Conservation (phyloP, 108 stramenopile species). For the Chaetoceros muelleri region DNA sequence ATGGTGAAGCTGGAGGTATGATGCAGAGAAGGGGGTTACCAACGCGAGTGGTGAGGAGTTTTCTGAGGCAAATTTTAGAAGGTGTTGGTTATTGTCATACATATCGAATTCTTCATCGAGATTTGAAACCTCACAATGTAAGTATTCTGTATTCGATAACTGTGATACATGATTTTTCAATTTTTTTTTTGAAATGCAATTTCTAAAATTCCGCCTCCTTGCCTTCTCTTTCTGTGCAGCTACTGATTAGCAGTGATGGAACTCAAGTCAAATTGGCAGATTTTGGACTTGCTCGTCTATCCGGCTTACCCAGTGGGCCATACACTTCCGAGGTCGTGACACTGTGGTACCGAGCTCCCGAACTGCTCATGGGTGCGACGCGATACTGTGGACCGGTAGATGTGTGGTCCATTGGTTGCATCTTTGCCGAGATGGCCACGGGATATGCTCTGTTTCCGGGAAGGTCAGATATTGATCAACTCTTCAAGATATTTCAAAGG, state of each 20-base stretch:
- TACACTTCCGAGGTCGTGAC: slow-evolving; percentile 94
- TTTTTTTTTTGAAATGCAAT: background rate
- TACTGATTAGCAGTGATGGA: slow-evolving; percentile 70
- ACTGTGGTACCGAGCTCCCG: slow-evolving; percentile 97
- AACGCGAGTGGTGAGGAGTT: slow-evolving; percentile 43
- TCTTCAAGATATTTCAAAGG: slow-evolving; percentile 84
- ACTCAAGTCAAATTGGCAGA: slow-evolving; percentile 90
- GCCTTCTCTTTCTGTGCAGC: slow-evolving; percentile 12
- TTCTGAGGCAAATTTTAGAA: slow-evolving; percentile 72
- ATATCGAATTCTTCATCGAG: slow-evolving; percentile 79
- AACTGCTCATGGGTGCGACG: slow-evolving; percentile 86
- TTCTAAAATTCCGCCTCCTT: too few species aligned
- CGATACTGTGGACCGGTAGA: slow-evolving; percentile 88
- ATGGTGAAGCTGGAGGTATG: slow-evolving; percentile 66
- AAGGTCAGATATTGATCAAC: slow-evolving; percentile 77
- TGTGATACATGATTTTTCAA: background rate
- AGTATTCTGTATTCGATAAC: slow-evolving; percentile 9
- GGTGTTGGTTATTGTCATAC: slow-evolving; percentile 87
- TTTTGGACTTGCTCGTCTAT: slow-evolving; percentile 91
- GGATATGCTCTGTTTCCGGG: slow-evolving; percentile 85
- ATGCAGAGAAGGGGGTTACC: slow-evolving; percentile 64
- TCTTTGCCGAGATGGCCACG: slow-evolving; percentile 95
- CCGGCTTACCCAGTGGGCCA: slow-evolving; percentile 67
- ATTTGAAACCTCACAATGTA: slow-evolving; percentile 89
- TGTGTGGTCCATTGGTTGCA: slow-evolving; percentile 94